phyloP scores from a whole-genome alignment of 352 stramenopile species.

The Pythium folliculosum region DNA sequence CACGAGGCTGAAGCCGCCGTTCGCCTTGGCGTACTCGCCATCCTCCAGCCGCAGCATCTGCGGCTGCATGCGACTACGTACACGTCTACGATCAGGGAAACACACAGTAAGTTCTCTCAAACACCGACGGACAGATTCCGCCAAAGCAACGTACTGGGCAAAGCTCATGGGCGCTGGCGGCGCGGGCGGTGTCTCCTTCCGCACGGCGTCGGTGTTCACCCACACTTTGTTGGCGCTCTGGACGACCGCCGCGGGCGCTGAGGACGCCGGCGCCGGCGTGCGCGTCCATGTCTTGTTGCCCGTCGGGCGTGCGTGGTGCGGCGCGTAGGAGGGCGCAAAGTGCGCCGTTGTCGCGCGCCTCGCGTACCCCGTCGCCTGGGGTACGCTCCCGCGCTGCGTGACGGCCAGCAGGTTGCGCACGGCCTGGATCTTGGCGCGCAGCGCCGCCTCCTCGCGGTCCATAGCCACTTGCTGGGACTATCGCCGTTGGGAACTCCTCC shows the following conservation, averaged over 20 bases:
- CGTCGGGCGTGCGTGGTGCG: conserved; percentile 10
- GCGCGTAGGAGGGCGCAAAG: conserved; percentile 1
- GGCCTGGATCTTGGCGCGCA: conserved; percentile 83
- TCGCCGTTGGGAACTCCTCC: too few species aligned
- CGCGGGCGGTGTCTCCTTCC: background rate
- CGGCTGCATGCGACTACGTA: conserved; percentile 48
- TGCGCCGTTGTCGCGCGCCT: conserved; percentile 1
- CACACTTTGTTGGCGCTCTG: conserved; percentile 64
- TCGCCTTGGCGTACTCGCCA: conserved; percentile 73
- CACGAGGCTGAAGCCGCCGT: conserved; percentile 72
- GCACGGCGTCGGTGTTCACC: conserved; percentile 30
- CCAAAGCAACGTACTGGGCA: conserved; percentile 16
- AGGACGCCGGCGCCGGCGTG: conserved; percentile 3
- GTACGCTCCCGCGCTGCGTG: conserved; percentile 24
- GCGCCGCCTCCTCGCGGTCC: conserved; percentile 55
- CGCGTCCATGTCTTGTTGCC: conserved; percentile 50
- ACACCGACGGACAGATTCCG: background rate
- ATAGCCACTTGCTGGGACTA: too few species aligned
- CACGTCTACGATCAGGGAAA: conserved; percentile 21
- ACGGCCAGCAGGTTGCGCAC: conserved; percentile 77
- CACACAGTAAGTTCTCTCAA: background rate
- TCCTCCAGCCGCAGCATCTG: conserved; percentile 62
- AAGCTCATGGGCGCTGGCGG: conserved; percentile 13
- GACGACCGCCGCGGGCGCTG: background rate
- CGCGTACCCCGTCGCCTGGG: background rate